Conservation (phyloP, 805 yeast species). For the Scheffersomyces ergatensis region DNA sequence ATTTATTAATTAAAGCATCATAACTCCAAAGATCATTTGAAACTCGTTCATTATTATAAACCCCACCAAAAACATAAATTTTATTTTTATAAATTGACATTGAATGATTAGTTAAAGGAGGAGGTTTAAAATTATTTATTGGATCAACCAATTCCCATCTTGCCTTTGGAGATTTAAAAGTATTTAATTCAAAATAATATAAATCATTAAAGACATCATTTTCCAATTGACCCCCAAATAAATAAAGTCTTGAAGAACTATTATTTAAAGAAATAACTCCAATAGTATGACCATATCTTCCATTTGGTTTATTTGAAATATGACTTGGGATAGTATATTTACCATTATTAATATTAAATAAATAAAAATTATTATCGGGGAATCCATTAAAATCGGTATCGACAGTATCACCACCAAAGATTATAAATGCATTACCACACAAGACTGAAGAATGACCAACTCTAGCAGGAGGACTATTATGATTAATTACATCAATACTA, state of each 20-base stretch:
- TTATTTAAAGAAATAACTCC: slow-evolving; percentile 60
- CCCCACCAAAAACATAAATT: slow-evolving; percentile 89
- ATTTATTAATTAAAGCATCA: slow-evolving; percentile 64
- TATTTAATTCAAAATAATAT: slow-evolving; percentile 80
- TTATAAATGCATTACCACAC: slow-evolving; percentile 91
- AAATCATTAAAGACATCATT: slow-evolving; percentile 84
- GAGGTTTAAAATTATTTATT: slow-evolving; percentile 50
- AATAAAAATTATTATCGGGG: slow-evolving; percentile 86
- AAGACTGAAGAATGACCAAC: slow-evolving; percentile 93
- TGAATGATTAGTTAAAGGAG: slow-evolving; percentile 88
- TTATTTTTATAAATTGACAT: slow-evolving; percentile 78
- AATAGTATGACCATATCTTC: slow-evolving; percentile 92
- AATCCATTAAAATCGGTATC: slow-evolving; percentile 71
- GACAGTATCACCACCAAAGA: slow-evolving; percentile 96
- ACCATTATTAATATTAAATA: slow-evolving; percentile 60
- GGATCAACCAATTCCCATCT: slow-evolving; percentile 78
- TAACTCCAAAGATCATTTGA: slow-evolving; percentile 77
- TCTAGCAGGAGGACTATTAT: slow-evolving; percentile 87
- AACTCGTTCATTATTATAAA: slow-evolving; percentile 63
- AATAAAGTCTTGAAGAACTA: slow-evolving; percentile 56
- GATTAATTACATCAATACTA: slow-evolving; percentile 50
- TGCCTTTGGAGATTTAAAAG: slow-evolving; percentile 79
- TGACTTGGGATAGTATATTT: slow-evolving; percentile 46
- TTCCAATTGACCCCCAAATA: slow-evolving; percentile 92
- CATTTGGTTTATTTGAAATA: slow-evolving; percentile 65